Percentiles rank a stretch among this genome's conserved stretches.
These are phyloP conservation scores for Hanseniaspora mollemarum DNA, from an alignment of 805 yeast species.

Conservation along the genomic window DNA sequence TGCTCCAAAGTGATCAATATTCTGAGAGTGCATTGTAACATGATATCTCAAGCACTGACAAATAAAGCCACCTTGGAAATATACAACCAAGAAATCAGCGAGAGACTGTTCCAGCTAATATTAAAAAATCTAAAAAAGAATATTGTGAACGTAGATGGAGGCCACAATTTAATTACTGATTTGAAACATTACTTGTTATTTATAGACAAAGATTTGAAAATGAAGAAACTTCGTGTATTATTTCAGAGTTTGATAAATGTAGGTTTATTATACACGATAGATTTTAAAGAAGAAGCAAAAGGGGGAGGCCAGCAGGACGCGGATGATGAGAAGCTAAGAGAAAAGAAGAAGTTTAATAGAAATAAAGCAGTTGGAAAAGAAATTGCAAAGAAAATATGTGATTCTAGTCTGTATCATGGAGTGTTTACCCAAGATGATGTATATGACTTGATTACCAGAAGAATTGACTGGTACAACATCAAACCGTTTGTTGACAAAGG, in stretches of 20 bases:
- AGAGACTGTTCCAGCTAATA: constrained; percentile 63
- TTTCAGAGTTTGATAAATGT: constrained; percentile 72
- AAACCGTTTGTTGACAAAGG: constrained; percentile 77
- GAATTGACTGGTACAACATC: constrained; percentile 76
- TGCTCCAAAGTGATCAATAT: constrained; percentile 53
- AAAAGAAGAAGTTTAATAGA: constrained; percentile 26
- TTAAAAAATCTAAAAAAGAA: constrained; percentile 67
- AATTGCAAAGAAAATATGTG: constrained; percentile 71
- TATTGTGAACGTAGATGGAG: constrained; percentile 69
- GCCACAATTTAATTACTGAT: constrained; percentile 70
- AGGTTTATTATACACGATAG: constrained; percentile 71
- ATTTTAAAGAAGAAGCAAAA: constrained; percentile 21
- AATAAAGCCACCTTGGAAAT: constrained; percentile 83
- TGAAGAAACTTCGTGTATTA: constrained; percentile 59
- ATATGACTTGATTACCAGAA: constrained; percentile 77
- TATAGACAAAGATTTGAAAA: constrained; percentile 45
- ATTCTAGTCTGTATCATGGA: constrained; percentile 75
- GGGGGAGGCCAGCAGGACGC: too few relatives aligned
- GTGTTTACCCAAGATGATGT: constrained; percentile 85
- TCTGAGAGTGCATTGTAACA: constrained; percentile 56
- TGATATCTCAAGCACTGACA: constrained; percentile 60
- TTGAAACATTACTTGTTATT: constrained; percentile 69
- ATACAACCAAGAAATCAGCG: constrained; percentile 87
- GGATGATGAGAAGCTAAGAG: background rate
- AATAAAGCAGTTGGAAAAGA: constrained; percentile 53